Conservation (phyloP, 2,329 filamentous ascomycete species). For the Seiridium cupressi region DNA sequence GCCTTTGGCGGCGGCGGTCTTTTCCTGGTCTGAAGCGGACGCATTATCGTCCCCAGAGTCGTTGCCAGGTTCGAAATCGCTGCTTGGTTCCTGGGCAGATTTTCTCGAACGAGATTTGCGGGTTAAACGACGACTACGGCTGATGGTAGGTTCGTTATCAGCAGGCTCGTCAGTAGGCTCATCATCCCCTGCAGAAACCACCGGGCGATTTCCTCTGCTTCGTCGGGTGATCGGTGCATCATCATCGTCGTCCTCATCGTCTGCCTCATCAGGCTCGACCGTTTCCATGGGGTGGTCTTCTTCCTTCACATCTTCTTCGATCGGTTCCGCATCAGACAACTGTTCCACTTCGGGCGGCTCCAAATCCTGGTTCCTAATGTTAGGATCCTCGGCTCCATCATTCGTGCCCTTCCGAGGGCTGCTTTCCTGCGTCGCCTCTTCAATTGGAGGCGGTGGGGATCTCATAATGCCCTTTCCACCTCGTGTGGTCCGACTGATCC, state of each 20-base stretch:
- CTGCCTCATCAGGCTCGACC: conserved; percentile 27
- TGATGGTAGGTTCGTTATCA: conserved; percentile 22
- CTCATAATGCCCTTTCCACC: conserved; percentile 50
- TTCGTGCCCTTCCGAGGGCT: conserved; percentile 31
- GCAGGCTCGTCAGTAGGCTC: conserved; percentile 13
- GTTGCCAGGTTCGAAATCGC: conserved; percentile 60
- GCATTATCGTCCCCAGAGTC: conserved; percentile 55
- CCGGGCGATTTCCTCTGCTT: conserved; percentile 33
- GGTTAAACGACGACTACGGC: conserved; percentile 45
- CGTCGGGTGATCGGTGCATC: conserved; percentile 46
- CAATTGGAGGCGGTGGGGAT: conserved; percentile 43
- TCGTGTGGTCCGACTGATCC: conserved; percentile 43
- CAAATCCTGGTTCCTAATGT: conserved; percentile 13
- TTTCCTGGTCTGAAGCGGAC: conserved; percentile 32
- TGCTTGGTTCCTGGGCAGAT: conserved; percentile 52
- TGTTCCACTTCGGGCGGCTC: conserved; percentile 14
- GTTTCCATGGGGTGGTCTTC: conserved; percentile 31
- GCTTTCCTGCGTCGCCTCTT: conserved; percentile 55
- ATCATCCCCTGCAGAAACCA: conserved; percentile 12
- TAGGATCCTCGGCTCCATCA: conserved; percentile 19
- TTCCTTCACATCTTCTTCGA: conserved; percentile 16
- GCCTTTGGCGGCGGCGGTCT: conserved; percentile 36
- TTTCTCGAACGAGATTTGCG: conserved; percentile 45
- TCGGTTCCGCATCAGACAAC: conserved; percentile 12
- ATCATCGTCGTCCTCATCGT: conserved; percentile 50